Percentiles rank a stretch among this genome's conserved stretches.
These are phyloP conservation scores for Balakata baccata DNA, from an alignment of 345 rosid species.

Conservation along the genomic window DNA sequence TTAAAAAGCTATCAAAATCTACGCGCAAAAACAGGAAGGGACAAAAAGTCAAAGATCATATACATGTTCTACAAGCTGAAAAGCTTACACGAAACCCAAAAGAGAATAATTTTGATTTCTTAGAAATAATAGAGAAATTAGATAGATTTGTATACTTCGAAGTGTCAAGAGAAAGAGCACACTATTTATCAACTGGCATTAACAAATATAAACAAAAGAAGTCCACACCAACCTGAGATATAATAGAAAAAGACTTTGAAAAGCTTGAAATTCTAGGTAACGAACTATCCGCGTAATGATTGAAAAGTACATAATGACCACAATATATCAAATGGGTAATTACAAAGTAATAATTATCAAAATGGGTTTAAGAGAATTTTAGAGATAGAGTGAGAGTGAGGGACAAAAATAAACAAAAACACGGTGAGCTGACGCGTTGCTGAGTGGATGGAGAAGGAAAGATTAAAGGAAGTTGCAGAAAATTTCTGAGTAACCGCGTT, in stretches of 20 bases:
- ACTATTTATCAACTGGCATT: not conserved
- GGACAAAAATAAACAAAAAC: not conserved
- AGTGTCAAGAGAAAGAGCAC: not conserved
- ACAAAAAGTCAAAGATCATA: slow-evolving; percentile 15
- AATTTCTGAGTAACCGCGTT: slow-evolving; percentile 18
- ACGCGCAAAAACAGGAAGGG: slow-evolving; percentile 10
- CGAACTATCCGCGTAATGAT: slow-evolving; percentile 19
- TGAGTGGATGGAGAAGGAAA: not conserved
- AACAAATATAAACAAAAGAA: too few relatives aligned
- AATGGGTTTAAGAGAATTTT: not conserved
- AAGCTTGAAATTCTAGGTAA: not conserved
- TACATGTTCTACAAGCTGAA: not conserved
- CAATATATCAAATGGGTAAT: not conserved
- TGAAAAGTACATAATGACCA: not conserved
- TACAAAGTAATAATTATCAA: not conserved
- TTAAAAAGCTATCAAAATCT: not conserved
- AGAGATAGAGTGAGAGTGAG: not conserved
- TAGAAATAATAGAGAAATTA: not conserved
- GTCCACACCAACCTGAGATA: not conserved
- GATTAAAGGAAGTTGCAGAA: slow-evolving; percentile 2
- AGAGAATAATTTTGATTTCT: not conserved
- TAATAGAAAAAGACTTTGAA: not conserved
- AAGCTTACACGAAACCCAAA: not conserved
- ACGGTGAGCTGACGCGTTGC: slow-evolving; percentile 9
- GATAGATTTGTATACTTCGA: not conserved